These are phyloP conservation scores for Eutrema japonicum DNA, from an alignment of 345 rosid species.

Conservation along the genomic window DNA sequence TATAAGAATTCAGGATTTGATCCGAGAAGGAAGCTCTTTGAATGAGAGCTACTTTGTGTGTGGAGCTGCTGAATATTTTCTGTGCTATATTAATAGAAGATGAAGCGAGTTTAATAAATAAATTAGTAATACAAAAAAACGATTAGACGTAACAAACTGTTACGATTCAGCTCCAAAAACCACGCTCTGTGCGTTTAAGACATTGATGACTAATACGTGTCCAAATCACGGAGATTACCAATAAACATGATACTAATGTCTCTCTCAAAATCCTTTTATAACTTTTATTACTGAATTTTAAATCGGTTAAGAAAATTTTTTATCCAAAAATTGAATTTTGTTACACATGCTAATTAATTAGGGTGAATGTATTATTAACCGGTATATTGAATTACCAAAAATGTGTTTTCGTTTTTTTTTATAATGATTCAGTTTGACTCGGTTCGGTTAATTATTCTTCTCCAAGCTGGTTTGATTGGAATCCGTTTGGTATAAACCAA, in stretches of 20 bases:
- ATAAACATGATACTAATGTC: slow-evolving; percentile 3
- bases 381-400: background rate
- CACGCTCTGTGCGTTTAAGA: slow-evolving; percentile 31
- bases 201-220: slow-evolving; percentile 2
- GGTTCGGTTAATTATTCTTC: background rate
- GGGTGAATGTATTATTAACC: background rate
- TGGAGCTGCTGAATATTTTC: slow-evolving; percentile 29
- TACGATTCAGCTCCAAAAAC: slow-evolving; percentile 26
- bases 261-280: background rate
- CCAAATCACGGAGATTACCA: slow-evolving; percentile 22
- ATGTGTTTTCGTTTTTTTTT: too few relatives aligned
- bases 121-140: slow-evolving; percentile 7
- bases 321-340: background rate
- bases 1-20: slow-evolving; percentile 19
- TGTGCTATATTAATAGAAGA: slow-evolving; percentile 39
- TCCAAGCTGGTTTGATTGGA: slow-evolving; percentile 28
- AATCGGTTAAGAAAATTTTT: background rate
- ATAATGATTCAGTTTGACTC: slow-evolving; percentile 1
- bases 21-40: slow-evolving; percentile 37
- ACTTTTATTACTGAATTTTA: background rate
- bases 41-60: slow-evolving; percentile 37
- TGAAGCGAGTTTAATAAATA: slow-evolving; percentile 8
- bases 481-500: slow-evolving; percentile 28
- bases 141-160: slow-evolving; percentile 8
- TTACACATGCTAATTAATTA: background rate